Evolutionary conservation across 106 monocot species (phyloP), one percentile per base, ranked within the genome.

Genomic region (Triglochin maritima): DNA sequence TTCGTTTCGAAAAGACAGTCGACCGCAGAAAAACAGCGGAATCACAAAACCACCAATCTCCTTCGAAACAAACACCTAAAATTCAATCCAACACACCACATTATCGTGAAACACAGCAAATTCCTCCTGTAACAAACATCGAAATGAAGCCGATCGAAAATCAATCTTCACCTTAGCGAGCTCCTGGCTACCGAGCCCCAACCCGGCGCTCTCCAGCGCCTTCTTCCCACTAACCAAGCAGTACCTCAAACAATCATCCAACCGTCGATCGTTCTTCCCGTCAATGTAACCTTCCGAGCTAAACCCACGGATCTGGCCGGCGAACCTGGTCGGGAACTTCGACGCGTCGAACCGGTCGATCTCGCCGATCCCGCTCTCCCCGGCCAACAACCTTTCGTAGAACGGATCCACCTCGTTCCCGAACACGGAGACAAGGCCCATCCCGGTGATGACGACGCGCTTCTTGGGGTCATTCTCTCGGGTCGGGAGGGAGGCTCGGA

Each of bases 261-360:
- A 51, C 78, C 90, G 74, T 56, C 87, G 66, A 68, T 87, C 90
- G 59, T 85, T 85, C 90, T 95, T 95, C 46, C 83, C 85, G 53
- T 90, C 95, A 17, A 90, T 90, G 71, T 87, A 90, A 0, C 95
- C 95, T 72, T 90, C 95, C 41, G 87, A 87, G 11, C 72, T 73
- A 71, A 95, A 95, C 3, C 80, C 85, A 56, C 81, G 52, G 73
- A 95, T 95, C 83, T 95, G 90, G 4, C 90, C 95, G 3, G 85
- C 95, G 71, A 95, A 90, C 16, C 73, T 85, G 17, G 95, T 95
- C 13, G 90, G 95, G 67, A 90, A 95, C 74, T 62, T 78, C 43
- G 95, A 95, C 6, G 87, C 85, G 41, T 95, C 95, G 78, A 95
- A 95, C 15, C 90, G 70, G 65, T 95, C 90, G 50, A 95, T 95